phyloP scores from a whole-genome alignment of 2,329 filamentous ascomycete species.

The Diplocarpon rosae region DNA sequence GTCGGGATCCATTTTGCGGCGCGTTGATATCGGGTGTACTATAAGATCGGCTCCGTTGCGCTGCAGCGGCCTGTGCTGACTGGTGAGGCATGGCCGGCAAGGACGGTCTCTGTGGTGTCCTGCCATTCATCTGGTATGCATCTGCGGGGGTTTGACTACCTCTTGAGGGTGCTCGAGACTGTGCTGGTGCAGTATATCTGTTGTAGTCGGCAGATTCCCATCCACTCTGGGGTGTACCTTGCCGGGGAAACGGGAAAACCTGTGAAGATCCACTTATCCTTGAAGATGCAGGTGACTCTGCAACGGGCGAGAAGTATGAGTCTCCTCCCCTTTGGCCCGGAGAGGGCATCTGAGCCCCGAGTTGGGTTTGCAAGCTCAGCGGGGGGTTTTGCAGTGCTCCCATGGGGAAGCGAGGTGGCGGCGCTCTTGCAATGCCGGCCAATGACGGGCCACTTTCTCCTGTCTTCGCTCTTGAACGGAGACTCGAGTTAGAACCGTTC shows the following conservation, averaged over 20 bases:
- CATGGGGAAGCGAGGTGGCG: slow-evolving; percentile 60
- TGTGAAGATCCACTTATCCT: slow-evolving; percentile 65
- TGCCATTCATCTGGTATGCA: slow-evolving; percentile 48
- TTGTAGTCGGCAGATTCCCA: slow-evolving; percentile 56
- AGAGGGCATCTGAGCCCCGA: slow-evolving; percentile 29
- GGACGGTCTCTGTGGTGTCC: slow-evolving; percentile 66
- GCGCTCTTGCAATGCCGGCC: slow-evolving; percentile 44
- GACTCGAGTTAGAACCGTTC: slow-evolving; percentile 62
- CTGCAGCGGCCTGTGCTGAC: slow-evolving; percentile 36
- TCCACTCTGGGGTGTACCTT: slow-evolving; percentile 53
- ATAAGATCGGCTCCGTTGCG: slow-evolving; percentile 75
- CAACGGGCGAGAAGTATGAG: slow-evolving; percentile 87
- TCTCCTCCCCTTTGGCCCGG: slow-evolving; percentile 34
- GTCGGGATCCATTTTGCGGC: slow-evolving; percentile 47
- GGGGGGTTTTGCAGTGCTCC: slow-evolving; percentile 40
- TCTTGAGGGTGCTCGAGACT: slow-evolving; percentile 69
- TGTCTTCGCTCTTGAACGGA: slow-evolving; percentile 67
- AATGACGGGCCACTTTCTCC: slow-evolving; percentile 54
- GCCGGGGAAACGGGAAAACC: slow-evolving; percentile 72
- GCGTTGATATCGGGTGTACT: slow-evolving; percentile 91
- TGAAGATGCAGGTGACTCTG: slow-evolving; percentile 67
- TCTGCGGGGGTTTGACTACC: slow-evolving; percentile 58
- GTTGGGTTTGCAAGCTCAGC: slow-evolving; percentile 59
- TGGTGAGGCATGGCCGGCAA: slow-evolving; percentile 58
- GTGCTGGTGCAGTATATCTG: slow-evolving; percentile 79